Base-by-base conservation (phyloP, 768 basidiomycete genomes). In the Tylopilus intermedius region DNA sequence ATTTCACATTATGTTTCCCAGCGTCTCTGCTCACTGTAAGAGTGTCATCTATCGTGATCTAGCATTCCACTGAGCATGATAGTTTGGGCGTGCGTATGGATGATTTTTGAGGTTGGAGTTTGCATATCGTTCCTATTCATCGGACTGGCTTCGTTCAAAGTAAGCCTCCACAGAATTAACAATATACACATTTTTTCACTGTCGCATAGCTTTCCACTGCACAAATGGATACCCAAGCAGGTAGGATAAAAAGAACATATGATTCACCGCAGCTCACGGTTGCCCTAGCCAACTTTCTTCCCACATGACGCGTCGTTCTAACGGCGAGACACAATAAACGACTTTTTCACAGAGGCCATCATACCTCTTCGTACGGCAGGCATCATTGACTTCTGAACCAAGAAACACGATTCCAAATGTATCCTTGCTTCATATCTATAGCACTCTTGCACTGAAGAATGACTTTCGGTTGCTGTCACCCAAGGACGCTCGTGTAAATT, bases 71-170 rank as follows among this genome's bases (percentile, higher is more conserved):
- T 15, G 51, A 59, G 22, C 32, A 24, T 33, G 32, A 22, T 61
- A 91, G 90, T 85, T 42, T 95, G 93, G 93, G 91, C 89, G 6
- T 72, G 82, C 8, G 71, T 90, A 45, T 95, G 92, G 93, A 82
- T 94, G 49, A 50, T 86, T 5, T 94, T 93, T 69, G 83, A 90
- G 61, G 60, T 88, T 27, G 80, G 78, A 1, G 82, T 84, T 9
- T 77, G 94, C 44, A 82, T 83, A 45, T 86, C 83, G 10, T 94
- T 94, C 63, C 75, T 86, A 4, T 76, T 95, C 50, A 71, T 93
- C 8, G 94, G 94, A 14, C 83, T 95, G 37, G 79, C 75, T 52
- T 82, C 83, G 4, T 97, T 95, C 81, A 90, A 90, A 75, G 86
- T 84, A 61, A 51, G 71, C 30, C n/a, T 2, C 2, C 26, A 32